Conservation (phyloP, 106 monocot species). For the Dendrobium catenatum region DNA sequence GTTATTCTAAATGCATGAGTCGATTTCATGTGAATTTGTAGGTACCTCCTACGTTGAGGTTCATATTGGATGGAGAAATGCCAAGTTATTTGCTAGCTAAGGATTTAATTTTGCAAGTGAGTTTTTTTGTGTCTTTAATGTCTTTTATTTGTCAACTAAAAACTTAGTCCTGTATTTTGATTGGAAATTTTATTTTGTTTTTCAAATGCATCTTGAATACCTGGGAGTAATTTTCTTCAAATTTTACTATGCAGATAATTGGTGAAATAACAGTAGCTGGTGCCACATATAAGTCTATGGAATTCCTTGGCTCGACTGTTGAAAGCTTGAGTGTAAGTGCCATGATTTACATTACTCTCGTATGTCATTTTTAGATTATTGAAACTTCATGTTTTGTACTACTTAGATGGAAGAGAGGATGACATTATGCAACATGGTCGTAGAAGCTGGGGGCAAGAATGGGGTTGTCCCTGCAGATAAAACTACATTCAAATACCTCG, state of each 20-base stretch:
- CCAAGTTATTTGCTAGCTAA: slow-evolving; percentile 89
- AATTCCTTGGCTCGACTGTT: slow-evolving; percentile 82
- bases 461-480: slow-evolving; percentile 86
- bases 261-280: slow-evolving; percentile 95
- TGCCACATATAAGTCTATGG: slow-evolving; percentile 96
- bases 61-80: slow-evolving; percentile 96
- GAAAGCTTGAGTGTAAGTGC: slow-evolving; percentile 71
- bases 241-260: slow-evolving; percentile 61
- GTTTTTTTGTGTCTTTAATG: neutral
- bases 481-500: slow-evolving; percentile 84
- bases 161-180: neutral
- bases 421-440: slow-evolving; percentile 98
- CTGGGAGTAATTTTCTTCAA: neutral
- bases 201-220: neutral
- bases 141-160: neutral
- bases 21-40: slow-evolving; percentile 21
- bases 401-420: slow-evolving; percentile 96
- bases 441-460: slow-evolving; percentile 97
- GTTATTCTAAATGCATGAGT: neutral
- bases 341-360: neutral
- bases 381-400: slow-evolving; percentile 5
- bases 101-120: slow-evolving; percentile 94
- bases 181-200: neutral
- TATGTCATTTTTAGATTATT: neutral
- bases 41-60: slow-evolving; percentile 91